Evolutionary conservation across 2,329 filamentous ascomycete genomes (phyloP).

Genomic region (Botrytis cinerea): DNA sequence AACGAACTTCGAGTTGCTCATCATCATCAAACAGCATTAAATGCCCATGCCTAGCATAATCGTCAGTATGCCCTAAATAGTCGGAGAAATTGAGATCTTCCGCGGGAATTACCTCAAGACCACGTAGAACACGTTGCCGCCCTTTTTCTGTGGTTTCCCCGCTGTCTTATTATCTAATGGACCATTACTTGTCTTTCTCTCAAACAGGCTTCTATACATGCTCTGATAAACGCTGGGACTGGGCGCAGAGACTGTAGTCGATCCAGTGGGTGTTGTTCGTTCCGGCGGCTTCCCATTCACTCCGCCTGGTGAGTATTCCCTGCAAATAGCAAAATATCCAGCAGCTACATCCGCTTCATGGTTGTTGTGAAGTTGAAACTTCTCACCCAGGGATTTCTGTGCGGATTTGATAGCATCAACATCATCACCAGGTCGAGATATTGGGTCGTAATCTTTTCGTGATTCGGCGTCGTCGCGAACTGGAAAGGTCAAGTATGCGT

Average conservation of each 20-base stretch:
- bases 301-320: slow-evolving; percentile 88
- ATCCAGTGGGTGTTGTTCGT: slow-evolving; percentile 76
- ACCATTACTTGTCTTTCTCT: slow-evolving; percentile 61
- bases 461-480: slow-evolving; percentile 47
- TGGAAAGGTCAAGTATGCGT: slow-evolving; percentile 71
- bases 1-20: slow-evolving; percentile 91
- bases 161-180: slow-evolving; percentile 41
- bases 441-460: slow-evolving; percentile 42
- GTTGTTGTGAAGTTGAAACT: slow-evolving; percentile 55
- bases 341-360: slow-evolving; percentile 78
- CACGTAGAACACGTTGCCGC: slow-evolving; percentile 90
- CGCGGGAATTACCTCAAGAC: slow-evolving; percentile 67
- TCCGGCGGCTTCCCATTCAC: slow-evolving; percentile 93
- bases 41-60: slow-evolving; percentile 72
- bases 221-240: slow-evolving; percentile 96
- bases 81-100: not conserved
- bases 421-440: slow-evolving; percentile 65
- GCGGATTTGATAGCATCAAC: slow-evolving; percentile 62
- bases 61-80: slow-evolving; percentile 5
- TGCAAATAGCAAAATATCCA: slow-evolving; percentile 92
- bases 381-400: slow-evolving; percentile 59
- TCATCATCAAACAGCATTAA: slow-evolving; percentile 97
- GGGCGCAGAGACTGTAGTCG: slow-evolving; percentile 70
- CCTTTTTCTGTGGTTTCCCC: slow-evolving; percentile 51
- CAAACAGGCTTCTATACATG: slow-evolving; percentile 97